Evolutionary conservation across 1,139 yeast genomes (phyloP), one percentile per base, ranked within the genome.

Genomic region (Pichia sp.): DNA sequence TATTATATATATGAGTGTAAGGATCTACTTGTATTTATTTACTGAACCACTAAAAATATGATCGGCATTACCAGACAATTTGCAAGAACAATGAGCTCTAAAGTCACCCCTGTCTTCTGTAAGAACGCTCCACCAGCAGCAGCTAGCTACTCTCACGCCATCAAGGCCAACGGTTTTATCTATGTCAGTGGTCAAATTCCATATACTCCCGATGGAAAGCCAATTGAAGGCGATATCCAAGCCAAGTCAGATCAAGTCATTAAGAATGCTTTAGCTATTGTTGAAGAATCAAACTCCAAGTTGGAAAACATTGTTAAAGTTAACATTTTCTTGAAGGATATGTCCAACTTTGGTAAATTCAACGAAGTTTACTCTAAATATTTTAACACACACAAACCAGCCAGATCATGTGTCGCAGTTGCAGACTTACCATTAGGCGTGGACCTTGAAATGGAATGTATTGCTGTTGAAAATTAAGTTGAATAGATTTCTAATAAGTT

Each of bases 101-200:
- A 72, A 36, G 63, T 75, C 47, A 70, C 73, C 49, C 71, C 77
- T 48, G 77, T 79, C 47, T 71, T 72, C 59, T 82, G 95, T 46
- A 72, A 79, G 51, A 73, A 73, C 55, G 96, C 96, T 35, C 97
- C 97, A 57, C 87, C 95, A 50, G 95, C 97, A 52, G 96, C 95
- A 42, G 97, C 96, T 45, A 79, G 95, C 26, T 90, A 90, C 68
- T 85, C 95, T 38, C 97, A 88, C 65, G 97, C 97, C 42, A 77
- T 88, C 66, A 88, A 85, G 70, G 92, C 80, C 52, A 82, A 83
- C 62, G 88, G 84, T 47, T 80, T 87, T 65, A 68, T 92, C 63
- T 92, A 85, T 65, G 90, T 92, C 49, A 87, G 97, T 40, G 98
- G 98, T 46, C 98, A 92, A 69, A 81, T 92, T 51, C 97, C 97